Percentiles rank a stretch among this genome's conserved stretches.
These are phyloP conservation scores for Elsinoe australis DNA, from an alignment of 2,329 filamentous ascomycete species.

Conservation along the genomic window DNA sequence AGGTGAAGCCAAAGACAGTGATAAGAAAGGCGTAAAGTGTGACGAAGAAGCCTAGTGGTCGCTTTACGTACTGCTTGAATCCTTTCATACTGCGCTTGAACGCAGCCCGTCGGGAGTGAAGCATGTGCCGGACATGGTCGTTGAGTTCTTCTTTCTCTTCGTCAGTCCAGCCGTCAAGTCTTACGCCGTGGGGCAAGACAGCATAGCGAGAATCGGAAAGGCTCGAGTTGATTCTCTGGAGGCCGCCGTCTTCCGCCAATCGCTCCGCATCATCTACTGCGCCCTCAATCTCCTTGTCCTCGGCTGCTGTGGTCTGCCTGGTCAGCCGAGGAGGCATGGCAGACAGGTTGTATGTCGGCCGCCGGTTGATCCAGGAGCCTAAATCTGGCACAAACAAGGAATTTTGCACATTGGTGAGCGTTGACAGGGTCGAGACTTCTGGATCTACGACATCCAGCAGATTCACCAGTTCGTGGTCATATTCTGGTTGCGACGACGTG, in stretches of 20 bases:
- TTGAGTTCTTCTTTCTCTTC: conserved; percentile 71
- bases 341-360: conserved; percentile 69
- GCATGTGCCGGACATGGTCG: conserved; percentile 78
- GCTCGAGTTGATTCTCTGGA: conserved; percentile 53
- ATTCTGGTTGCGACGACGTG: conserved; percentile 36
- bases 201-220: conserved; percentile 67
- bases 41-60: conserved; percentile 71
- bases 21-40: conserved; percentile 77
- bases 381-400: conserved; percentile 78
- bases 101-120: conserved; percentile 70
- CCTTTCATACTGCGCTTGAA: conserved; percentile 74
- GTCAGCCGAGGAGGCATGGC: conserved; percentile 32
- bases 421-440: conserved; percentile 73
- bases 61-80: conserved; percentile 69
- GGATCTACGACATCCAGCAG: conserved; percentile 70
- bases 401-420: conserved; percentile 82
- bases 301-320: conserved; percentile 14
- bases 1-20: conserved; percentile 75
- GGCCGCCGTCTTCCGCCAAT: not conserved
- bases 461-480: conserved; percentile 57
- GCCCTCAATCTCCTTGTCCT: conserved; percentile 9
- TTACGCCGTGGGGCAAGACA: conserved; percentile 66
- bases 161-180: conserved; percentile 64
- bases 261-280: conserved; percentile 19
- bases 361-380: conserved; percentile 65